Base-by-base conservation (phyloP, 768 basidiomycete species). In the Termitomyces sp. region DNA sequence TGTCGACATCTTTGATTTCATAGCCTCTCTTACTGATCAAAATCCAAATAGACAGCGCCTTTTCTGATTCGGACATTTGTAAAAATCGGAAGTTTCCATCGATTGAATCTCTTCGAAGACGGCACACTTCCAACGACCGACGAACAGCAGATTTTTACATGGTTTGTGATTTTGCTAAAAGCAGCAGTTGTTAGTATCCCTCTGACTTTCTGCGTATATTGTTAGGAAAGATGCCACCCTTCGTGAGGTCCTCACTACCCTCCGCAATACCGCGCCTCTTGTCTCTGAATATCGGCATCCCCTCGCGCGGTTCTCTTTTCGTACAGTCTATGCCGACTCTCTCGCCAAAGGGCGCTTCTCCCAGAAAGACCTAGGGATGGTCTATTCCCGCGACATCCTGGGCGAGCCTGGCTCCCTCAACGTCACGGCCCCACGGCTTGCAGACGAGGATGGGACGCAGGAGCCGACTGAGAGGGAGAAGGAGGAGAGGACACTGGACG, bases 11-110 rank as follows among this genome's bases (percentile, higher is more conserved):
- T 4, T 38, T 45, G 31, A 19, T 44, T 15, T 28, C 15, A 44
- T 21, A 56, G 8, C 21, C 52, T 14, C 23, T 37, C 6, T 21
- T 15, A 44, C 57, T 64, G 37, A 38, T 6, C 11, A 43, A 62
- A 53, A 19, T 49, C 2, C 41, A n/a, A 46, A 1, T 55, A 91
- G 90, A 89, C 85, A 5, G 78, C 86, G 0, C 91, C 91, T 6
- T 93, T 93, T 69, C 82, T 93, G 53, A 83, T 93, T 37, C 81
- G 91, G 50, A 77, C 89, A 14, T 93, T 93, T 68, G 79, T 92
- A 55, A 92, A 91, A 80, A 81, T 89, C 40, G 89, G 88, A 19
- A 74, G 82, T 38, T 91, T 90, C 67, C 91, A 92, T 67, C 79
- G 87, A 42, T 71, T 90, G 23, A 70, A 75, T 3, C 75, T 89